Evolutionary conservation across 352 stramenopile genomes (phyloP).

Genomic region (Pythium guiyangense): DNA sequence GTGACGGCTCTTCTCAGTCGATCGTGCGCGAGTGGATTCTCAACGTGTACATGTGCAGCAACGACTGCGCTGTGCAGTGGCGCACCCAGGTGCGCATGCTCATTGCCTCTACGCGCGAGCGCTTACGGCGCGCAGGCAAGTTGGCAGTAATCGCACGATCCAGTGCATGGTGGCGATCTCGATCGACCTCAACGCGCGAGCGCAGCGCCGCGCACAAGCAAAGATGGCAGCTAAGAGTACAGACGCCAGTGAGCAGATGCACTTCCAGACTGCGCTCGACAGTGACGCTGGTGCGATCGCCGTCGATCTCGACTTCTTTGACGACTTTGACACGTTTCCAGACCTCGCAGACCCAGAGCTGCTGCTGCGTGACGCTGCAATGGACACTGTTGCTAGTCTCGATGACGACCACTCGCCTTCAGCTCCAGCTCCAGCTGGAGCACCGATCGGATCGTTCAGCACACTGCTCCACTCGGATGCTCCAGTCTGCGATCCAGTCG

Average conservation of each 20-base stretch:
- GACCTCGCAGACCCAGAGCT: neutral
- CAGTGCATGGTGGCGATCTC: too few species aligned
- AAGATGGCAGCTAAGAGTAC: neutral
- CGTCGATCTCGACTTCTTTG: conserved; percentile 4
- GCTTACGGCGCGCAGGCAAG: neutral
- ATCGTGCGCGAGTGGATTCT: conserved; percentile 1
- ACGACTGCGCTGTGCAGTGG: neutral
- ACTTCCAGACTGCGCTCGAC: neutral
- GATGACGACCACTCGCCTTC: too few species aligned
- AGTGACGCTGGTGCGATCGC: neutral
- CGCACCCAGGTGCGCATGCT: neutral
- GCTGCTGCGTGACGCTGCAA: neutral
- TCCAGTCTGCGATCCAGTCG: neutral
- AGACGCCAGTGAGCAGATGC: neutral
- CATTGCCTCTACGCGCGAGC: too few species aligned
- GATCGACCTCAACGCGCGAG: too few species aligned
- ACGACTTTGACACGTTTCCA: conserved; percentile 3
- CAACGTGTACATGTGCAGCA: too few species aligned
- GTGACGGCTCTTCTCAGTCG: neutral
- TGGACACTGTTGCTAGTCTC: neutral
- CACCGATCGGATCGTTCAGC: neutral
- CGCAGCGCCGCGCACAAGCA: neutral
- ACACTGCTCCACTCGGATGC: neutral
- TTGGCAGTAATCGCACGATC: neutral
- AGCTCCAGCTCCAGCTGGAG: neutral